phyloP scores from a whole-genome alignment of 2,329 filamentous ascomycete genomes.

The Knufia fluminis region DNA sequence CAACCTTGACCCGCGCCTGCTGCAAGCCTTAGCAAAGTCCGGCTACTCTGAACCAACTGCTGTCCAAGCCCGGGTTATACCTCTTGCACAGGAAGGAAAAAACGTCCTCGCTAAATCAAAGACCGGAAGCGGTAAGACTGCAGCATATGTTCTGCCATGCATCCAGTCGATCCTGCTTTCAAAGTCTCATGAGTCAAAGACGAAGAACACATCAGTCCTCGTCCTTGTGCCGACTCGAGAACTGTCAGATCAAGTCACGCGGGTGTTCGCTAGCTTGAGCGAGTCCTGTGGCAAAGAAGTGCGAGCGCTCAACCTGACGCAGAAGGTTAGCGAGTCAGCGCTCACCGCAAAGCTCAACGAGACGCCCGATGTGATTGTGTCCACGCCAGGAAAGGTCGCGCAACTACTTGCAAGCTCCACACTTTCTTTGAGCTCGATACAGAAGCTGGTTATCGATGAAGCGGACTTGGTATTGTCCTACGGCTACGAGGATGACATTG shows the following conservation, averaged over 20 bases:
- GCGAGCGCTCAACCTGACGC: conserved; percentile 73
- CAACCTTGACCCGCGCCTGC: conserved; percentile 70
- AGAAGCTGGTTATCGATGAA: conserved; percentile 82
- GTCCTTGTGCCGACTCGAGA: conserved; percentile 92
- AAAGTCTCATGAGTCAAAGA: conserved; percentile 46
- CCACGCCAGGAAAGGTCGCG: conserved; percentile 77
- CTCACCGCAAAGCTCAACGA: conserved; percentile 79
- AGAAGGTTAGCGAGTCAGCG: conserved; percentile 82
- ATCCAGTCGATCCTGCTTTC: conserved; percentile 72
- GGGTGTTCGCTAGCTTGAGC: conserved; percentile 65
- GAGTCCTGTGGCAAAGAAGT: conserved; percentile 79
- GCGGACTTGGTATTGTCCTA: conserved; percentile 90
- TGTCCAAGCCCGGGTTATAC: conserved; percentile 80
- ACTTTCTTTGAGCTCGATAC: conserved; percentile 61
- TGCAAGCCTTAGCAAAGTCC: conserved; percentile 77
- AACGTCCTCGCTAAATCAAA: conserved; percentile 88
- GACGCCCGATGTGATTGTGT: conserved; percentile 78
- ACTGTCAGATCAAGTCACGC: conserved; percentile 82
- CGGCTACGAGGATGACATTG: conserved; percentile 83
- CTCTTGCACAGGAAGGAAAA: conserved; percentile 73
- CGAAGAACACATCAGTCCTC: conserved; percentile 46
- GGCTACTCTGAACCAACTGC: conserved; percentile 79
- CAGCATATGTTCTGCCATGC: conserved; percentile 88
- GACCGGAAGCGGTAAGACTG: conserved; percentile 94
- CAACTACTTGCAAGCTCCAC: conserved; percentile 65